Evolutionary conservation across 352 stramenopile genomes (phyloP).

Genomic region (Globisporangium apiculatum): DNA sequence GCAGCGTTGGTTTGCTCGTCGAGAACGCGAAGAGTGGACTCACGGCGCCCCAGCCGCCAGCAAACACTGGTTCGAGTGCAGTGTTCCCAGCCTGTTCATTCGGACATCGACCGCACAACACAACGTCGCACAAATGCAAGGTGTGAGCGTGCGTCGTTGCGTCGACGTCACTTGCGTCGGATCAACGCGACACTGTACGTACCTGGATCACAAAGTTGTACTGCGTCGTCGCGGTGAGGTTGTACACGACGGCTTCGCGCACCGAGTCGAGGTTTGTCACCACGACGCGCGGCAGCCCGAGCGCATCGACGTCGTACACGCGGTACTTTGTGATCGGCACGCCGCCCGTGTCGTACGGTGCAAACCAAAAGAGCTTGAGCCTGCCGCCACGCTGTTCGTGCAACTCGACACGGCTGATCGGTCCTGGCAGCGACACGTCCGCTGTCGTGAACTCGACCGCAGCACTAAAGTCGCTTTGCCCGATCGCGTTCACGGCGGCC

Average conservation of each 20-base stretch:
- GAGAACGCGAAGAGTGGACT: slow-evolving; percentile 24
- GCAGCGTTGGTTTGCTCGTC: slow-evolving; percentile 23
- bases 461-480: slow-evolving; percentile 27
- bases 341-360: slow-evolving; percentile 42
- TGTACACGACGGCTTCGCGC: slow-evolving; percentile 14
- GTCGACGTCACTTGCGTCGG: no score
- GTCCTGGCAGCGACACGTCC: slow-evolving; percentile 26
- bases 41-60: slow-evolving; percentile 37
- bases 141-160: no score
- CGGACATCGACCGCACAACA: neutral
- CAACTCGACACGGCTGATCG: slow-evolving; percentile 11
- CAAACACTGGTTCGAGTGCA: slow-evolving; percentile 19
- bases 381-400: slow-evolving; percentile 28
- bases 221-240: slow-evolving; percentile 21
- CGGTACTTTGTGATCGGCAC: slow-evolving; percentile 54
- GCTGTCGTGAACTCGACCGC: slow-evolving; percentile 30
- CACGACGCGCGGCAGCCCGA: slow-evolving; percentile 11
- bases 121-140: neutral
- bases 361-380: slow-evolving; percentile 30
- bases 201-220: slow-evolving; percentile 56
- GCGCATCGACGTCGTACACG: slow-evolving; percentile 21
- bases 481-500: slow-evolving; percentile 26
- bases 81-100: slow-evolving; percentile 34
- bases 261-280: slow-evolving; percentile 11
- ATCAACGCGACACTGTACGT: neutral